These are phyloP conservation scores for Byssothecium circinans DNA, from an alignment of 2,329 filamentous ascomycete genomes.

Conservation along the genomic window DNA sequence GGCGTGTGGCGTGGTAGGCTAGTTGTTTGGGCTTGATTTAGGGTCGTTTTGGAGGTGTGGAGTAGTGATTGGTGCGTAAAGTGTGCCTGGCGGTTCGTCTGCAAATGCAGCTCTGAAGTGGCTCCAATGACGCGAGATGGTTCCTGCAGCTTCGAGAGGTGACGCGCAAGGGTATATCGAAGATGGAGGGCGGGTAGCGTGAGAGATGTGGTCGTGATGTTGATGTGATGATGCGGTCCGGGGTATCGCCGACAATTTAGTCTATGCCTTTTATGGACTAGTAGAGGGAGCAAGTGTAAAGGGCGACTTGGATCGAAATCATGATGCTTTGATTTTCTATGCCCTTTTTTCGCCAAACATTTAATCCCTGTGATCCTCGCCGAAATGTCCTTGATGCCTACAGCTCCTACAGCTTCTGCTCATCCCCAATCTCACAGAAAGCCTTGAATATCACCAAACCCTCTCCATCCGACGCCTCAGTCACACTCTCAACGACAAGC, in stretches of 20 bases:
- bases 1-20: conserved; percentile 9
- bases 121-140: conserved; percentile 12
- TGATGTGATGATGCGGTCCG: not conserved
- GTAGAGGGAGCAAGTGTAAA: not conserved
- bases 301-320: not conserved
- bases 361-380: not conserved
- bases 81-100: conserved; percentile 4
- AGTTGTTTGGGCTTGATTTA: conserved; percentile 11
- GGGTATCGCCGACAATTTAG: not conserved
- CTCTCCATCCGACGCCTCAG: conserved; percentile 54
- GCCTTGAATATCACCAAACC: conserved; percentile 89
- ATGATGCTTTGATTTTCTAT: not conserved
- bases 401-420: conserved; percentile 26
- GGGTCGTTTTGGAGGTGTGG: conserved; percentile 7
- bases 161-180: conserved; percentile 1
- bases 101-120: conserved; percentile 7
- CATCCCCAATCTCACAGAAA: conserved; percentile 73
- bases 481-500: conserved; percentile 70
- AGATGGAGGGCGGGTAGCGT: not conserved
- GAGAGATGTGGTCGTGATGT: not conserved
- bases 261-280: conserved; percentile 1
- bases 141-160: conserved; percentile 7
- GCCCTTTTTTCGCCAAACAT: not conserved
- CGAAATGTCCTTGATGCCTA: not conserved
- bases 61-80: conserved; percentile 13